A percentile compares a stretch with the other conserved stretches of the same genome.
These are phyloP conservation scores for Aquilaria sinensis DNA, from an alignment of 345 rosid genomes.

Conservation along the genomic window DNA sequence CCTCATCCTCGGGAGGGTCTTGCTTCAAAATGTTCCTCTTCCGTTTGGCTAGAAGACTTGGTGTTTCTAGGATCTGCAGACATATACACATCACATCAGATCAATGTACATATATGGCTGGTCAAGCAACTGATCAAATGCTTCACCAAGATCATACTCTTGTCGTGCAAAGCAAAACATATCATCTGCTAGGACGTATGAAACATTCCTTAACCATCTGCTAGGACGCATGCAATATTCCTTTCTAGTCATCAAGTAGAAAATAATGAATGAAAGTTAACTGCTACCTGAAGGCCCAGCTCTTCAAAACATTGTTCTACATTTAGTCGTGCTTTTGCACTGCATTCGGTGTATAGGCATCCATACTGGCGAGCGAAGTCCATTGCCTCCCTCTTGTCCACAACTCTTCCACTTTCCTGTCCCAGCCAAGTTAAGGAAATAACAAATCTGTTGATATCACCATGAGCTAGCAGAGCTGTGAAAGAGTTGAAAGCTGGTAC, in stretches of 20 bases:
- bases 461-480: background rate
- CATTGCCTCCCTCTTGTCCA: conserved; percentile 80
- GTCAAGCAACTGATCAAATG: too few species aligned
- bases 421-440: conserved; percentile 5
- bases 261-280: too few species aligned
- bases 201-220: too few species aligned
- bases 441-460: background rate
- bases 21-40: conserved; percentile 84
- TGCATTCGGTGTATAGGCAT: conserved; percentile 89
- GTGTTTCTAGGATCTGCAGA: conserved; percentile 83
- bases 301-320: conserved; percentile 97
- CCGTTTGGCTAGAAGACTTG: conserved; percentile 74
- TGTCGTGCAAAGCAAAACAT: too few species aligned
- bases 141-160: too few species aligned
- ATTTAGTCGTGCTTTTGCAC: conserved; percentile 86
- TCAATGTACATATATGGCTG: too few species aligned
- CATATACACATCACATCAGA: too few species aligned
- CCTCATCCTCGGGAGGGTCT: conserved; percentile 49
- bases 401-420: conserved; percentile 95
- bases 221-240: too few species aligned
- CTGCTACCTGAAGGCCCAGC: conserved; percentile 78
- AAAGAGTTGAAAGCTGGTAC: background rate
- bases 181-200: too few species aligned
- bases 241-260: too few species aligned
- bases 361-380: conserved; percentile 89